Percentiles rank a stretch among this genome's conserved stretches.
These are phyloP conservation scores for Metarhizium brunneum DNA, from an alignment of 2,329 filamentous ascomycete genomes.

Conservation along the genomic window DNA sequence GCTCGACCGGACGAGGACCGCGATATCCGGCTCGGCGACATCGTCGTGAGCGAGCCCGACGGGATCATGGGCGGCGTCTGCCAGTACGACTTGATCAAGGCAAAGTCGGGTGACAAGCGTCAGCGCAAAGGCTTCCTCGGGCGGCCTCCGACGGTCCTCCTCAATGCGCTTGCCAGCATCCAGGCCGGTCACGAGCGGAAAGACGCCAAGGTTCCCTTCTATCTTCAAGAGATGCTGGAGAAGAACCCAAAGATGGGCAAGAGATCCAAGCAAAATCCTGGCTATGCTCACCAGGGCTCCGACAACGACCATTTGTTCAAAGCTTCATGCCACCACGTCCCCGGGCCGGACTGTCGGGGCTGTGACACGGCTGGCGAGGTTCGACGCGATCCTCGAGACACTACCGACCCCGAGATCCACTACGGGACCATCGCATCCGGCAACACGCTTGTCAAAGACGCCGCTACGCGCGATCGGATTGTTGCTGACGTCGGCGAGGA, in stretches of 20 bases:
- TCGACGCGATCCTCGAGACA: neutral
- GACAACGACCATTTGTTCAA: constrained; percentile 7
- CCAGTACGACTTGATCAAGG: constrained; percentile 12
- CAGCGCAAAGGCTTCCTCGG: constrained; percentile 1
- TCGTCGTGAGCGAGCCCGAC: constrained; percentile 4
- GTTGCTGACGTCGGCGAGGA: neutral
- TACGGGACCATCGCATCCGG: constrained; percentile 7
- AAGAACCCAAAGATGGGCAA: constrained; percentile 6
- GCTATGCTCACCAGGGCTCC: constrained; percentile 1
- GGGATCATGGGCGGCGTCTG: constrained; percentile 4
- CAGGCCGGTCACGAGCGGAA: constrained; percentile 1
- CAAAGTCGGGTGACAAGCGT: neutral
- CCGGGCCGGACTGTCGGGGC: neutral
- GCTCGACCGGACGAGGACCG: constrained; percentile 2
- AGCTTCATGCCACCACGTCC: neutral
- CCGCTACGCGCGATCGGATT: constrained; percentile 1
- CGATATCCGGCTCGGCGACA: constrained; percentile 9
- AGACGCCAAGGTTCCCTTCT: neutral
- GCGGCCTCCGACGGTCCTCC: constrained; percentile 1
- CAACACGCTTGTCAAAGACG: constrained; percentile 2
- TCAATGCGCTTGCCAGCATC: constrained; percentile 2
- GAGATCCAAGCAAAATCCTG: neutral
- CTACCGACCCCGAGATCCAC: constrained; percentile 5
- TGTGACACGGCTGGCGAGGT: neutral
- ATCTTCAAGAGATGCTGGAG: constrained; percentile 3